These are phyloP conservation scores for Marchantia polymorpha DNA, from an alignment of 225 moss, liverwort and hornwort genomes.

Conservation along the genomic window DNA sequence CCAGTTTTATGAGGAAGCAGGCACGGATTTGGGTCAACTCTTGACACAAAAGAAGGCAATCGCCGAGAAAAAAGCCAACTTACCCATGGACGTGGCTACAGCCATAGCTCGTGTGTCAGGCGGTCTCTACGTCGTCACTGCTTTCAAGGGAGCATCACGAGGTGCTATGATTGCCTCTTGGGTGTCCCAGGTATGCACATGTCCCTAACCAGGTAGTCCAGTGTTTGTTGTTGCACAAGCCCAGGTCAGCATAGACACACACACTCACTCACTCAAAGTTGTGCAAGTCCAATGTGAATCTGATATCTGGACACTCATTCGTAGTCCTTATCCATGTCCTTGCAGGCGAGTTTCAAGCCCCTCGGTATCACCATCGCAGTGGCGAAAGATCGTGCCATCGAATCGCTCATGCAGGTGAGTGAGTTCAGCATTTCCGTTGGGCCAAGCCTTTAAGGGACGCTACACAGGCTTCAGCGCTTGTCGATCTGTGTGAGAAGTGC, in stretches of 20 bases:
- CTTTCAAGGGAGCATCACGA: conserved; percentile 64
- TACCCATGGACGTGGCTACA: conserved; percentile 80
- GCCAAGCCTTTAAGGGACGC: neutral
- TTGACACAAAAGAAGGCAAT: conserved; percentile 85
- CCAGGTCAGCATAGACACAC: neutral
- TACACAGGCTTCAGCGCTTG: too few species aligned
- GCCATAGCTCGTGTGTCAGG: conserved; percentile 93
- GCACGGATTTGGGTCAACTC: conserved; percentile 88
- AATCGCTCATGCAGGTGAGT: conserved; percentile 97
- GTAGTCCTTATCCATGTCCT: conserved; percentile 2
- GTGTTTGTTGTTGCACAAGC: neutral
- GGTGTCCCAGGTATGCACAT: conserved; percentile 72
- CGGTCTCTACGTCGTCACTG: conserved; percentile 94
- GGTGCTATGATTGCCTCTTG: conserved; percentile 99
- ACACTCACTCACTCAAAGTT: neutral
- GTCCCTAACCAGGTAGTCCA: too few species aligned
- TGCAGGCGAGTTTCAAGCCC: conserved; percentile 88
- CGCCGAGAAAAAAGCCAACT: conserved; percentile 62
- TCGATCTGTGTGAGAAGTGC: neutral
- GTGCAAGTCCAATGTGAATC: neutral
- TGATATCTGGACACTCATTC: too few species aligned
- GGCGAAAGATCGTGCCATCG: conserved; percentile 96
- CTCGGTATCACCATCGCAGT: conserved; percentile 90
- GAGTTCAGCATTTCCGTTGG: neutral
- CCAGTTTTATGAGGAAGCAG: conserved; percentile 83